Conservation (phyloP, 306 rosid genomes). For the Cicer cuneatum region DNA sequence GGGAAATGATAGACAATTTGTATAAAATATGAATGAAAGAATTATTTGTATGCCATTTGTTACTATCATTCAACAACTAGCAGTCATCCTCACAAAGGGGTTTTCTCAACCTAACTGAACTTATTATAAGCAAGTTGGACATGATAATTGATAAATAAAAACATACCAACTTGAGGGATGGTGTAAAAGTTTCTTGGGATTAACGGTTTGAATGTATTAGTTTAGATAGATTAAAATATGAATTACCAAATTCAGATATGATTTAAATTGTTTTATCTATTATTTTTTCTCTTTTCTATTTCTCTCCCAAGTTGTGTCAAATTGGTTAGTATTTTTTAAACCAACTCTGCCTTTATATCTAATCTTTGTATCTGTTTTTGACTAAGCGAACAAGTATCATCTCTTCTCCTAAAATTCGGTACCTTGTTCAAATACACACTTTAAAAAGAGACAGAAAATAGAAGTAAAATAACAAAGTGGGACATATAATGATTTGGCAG, state of each 20-base stretch:
- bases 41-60: not conserved
- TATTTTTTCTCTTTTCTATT: not conserved
- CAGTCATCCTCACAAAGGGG: not conserved
- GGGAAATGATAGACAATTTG: not conserved
- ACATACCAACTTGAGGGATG: not conserved
- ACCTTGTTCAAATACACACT: slow-evolving; percentile 18
- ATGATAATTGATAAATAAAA: not conserved
- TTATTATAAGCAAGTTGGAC: not conserved
- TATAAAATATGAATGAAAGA: not conserved
- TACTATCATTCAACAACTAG: not conserved
- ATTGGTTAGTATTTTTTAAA: not conserved
- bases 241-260: not conserved
- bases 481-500: not conserved
- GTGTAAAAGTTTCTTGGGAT: not conserved
- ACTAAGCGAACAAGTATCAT: not conserved
- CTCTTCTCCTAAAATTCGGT: not conserved
- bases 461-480: slow-evolving; percentile 12
- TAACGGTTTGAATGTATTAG: not conserved
- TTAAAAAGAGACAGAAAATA: slow-evolving; percentile 3
- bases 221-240: not conserved
- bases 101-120: not conserved
- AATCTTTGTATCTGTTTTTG: not conserved
- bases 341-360: not conserved
- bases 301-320: not conserved
- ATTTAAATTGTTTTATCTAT: not conserved